Evolutionary conservation across 2,329 filamentous ascomycete species (phyloP), one percentile per base, ranked within the genome.

Genomic region (Clonostachys byssicola): DNA sequence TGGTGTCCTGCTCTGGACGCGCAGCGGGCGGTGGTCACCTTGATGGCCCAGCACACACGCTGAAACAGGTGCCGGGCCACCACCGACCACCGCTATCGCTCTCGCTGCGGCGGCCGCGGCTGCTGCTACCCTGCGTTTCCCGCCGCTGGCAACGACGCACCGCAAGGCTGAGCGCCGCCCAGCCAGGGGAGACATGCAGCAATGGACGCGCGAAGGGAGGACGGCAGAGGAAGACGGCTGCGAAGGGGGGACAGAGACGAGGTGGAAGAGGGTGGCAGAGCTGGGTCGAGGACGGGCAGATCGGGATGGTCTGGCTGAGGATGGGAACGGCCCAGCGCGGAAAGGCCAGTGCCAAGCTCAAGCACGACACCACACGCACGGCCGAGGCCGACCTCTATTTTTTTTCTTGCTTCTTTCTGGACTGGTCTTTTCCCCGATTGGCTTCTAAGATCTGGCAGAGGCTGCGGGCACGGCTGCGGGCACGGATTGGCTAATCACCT

Each of bases 161-260:
- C 48, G 40, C 47, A 49, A 40, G 33, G 47, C 47, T 44, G 47
- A 49, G 44, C 47, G 47, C 33, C 47, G 47, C 47, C 44, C 47
- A 36, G 47, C 47, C 47, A 46, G 44, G 44, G 47, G 44, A 46
- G 44, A 49, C 47, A 49, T 49, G 40, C 47, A 49, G 47, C 42
- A 34, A 40, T 18, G 18, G 33, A 45, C 9, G 33, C 13, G 36
- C 23, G 17, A 10, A 13, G 23, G 16, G 20, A 40, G 40, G 17
- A 23, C n/a, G 44, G 44, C 13, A 30, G 38, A 12, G 33, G 13
- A 42, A 23, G 18, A 23, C 7, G 40, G 40, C 13, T 42, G 40
- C 20, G 17, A 14, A 7, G 20, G 40, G 40, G 8, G 20, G 40
- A 14, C n/a, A 18, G 20, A 4, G 8, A 42, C n/a, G 16, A 42